A percentile compares a stretch with the other conserved stretches of the same genome.
phyloP scores from a whole-genome alignment of 2,329 filamentous ascomycete species.

The Thelonectria rubi region DNA sequence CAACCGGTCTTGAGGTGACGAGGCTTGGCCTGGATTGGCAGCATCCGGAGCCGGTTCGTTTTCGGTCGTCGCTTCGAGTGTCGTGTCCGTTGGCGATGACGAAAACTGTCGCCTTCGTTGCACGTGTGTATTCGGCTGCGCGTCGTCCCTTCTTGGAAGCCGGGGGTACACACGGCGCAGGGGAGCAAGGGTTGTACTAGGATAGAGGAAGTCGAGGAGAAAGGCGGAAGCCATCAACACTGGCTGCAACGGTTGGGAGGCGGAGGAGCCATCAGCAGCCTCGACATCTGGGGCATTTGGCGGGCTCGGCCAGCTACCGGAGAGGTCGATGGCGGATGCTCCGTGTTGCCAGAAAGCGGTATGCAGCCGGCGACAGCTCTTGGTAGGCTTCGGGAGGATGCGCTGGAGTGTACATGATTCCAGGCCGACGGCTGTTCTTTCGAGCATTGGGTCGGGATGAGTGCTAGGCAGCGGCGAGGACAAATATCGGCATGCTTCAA shows the following conservation, averaged over 20 bases:
- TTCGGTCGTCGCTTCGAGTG: conserved; percentile 5
- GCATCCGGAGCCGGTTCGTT: not conserved
- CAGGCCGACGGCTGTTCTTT: conserved; percentile 64
- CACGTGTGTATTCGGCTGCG: conserved; percentile 17
- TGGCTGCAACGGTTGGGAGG: conserved; percentile 36
- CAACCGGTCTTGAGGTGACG: not conserved
- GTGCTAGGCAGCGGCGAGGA: conserved; percentile 27
- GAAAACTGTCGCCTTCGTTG: conserved; percentile 42
- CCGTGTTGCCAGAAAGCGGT: conserved; percentile 65
- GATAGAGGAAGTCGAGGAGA: conserved; percentile 66
- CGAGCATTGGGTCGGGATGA: conserved; percentile 58
- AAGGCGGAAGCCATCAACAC: conserved; percentile 57
- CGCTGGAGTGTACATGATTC: conserved; percentile 65
- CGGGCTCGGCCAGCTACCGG: conserved; percentile 53
- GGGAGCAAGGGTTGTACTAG: conserved; percentile 54
- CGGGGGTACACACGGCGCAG: conserved; percentile 51
- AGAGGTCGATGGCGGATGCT: conserved; percentile 59
- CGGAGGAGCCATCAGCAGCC: conserved; percentile 35
- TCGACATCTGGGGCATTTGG: conserved; percentile 38
- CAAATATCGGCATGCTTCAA: conserved; percentile 39
- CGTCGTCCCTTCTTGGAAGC: conserved; percentile 38
- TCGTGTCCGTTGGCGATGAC: conserved; percentile 33
- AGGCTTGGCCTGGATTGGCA: not conserved
- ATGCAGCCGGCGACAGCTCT: conserved; percentile 55
- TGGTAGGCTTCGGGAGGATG: conserved; percentile 55